These are phyloP conservation scores for Penicillium pulvis DNA, from an alignment of 495 filamentous ascomycete species.

Conservation along the genomic window DNA sequence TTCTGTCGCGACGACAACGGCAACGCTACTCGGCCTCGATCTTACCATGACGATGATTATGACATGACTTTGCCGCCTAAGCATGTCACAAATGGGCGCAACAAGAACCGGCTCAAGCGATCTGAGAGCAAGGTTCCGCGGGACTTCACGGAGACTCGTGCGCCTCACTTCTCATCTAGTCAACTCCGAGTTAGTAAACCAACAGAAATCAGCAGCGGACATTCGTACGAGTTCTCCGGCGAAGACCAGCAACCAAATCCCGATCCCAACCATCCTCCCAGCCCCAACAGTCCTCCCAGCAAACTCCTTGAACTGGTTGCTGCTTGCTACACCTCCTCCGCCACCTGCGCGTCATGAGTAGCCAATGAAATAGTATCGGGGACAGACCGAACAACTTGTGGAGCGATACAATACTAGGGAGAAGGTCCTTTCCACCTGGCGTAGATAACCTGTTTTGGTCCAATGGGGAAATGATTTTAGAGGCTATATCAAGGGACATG, in stretches of 20 bases:
- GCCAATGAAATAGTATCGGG: not conserved
- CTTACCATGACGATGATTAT: not conserved
- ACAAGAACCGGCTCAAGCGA: not conserved
- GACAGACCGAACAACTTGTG: not conserved
- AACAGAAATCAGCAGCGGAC: not conserved
- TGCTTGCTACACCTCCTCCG: not conserved
- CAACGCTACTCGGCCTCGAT: not conserved
- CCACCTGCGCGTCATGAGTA: not conserved
- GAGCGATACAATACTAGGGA: not conserved
- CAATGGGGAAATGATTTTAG: conserved; percentile 20
- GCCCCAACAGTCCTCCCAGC: not conserved
- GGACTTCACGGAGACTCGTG: not conserved
- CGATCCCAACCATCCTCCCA: not conserved
- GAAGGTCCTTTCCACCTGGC: conserved; percentile 14
- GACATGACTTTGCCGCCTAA: not conserved
- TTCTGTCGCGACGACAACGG: not conserved
- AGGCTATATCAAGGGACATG: conserved; percentile 21
- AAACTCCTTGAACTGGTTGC: not conserved
- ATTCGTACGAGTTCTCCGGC: not conserved
- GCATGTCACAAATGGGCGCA: not conserved
- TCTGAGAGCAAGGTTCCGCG: not conserved
- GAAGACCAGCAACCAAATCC: not conserved
- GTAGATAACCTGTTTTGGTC: conserved; percentile 17
- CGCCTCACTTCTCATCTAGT: not conserved
- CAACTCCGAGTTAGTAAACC: not conserved